A percentile compares a stretch with the other conserved stretches of the same genome.
Conservation (phyloP, 140 eudicot genomes). For the Stevia rebaudiana region DNA sequence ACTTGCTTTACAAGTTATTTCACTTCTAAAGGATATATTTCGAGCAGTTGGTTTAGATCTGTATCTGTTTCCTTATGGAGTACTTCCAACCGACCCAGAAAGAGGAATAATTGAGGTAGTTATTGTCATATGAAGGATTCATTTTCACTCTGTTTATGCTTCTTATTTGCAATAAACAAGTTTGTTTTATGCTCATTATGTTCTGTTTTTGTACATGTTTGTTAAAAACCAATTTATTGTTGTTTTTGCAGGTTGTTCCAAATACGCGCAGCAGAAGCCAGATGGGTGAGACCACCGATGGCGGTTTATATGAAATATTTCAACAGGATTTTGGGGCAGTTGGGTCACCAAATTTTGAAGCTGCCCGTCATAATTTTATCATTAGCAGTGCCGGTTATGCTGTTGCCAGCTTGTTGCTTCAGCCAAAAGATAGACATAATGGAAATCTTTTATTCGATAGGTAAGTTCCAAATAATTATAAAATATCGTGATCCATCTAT, state of each 20-base stretch:
- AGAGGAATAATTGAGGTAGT: conserved; percentile 96
- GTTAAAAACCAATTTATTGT: neutral
- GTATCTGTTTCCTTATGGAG: conserved; percentile 93
- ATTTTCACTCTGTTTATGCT: neutral
- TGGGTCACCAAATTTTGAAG: conserved; percentile 89
- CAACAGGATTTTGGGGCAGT: conserved; percentile 97
- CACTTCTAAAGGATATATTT: conserved; percentile 89
- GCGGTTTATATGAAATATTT: conserved; percentile 96
- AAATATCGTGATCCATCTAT: neutral
- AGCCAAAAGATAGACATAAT: conserved; percentile 97
- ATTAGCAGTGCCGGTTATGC: conserved; percentile 99
- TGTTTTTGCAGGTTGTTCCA: conserved; percentile 77
- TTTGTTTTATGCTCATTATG: neutral
- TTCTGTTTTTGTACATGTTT: conserved; percentile 1
- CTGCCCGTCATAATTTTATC: conserved; percentile 96
- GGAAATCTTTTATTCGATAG: conserved; percentile 95
- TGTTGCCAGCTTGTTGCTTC: conserved; percentile 96
- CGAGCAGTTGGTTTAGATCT: conserved; percentile 84
- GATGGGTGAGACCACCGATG: conserved; percentile 99
- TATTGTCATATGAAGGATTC: neutral
- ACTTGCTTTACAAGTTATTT: conserved; percentile 93
- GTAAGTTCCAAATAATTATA: conserved; percentile 31
- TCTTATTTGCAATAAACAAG: neutral
- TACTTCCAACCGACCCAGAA: conserved; percentile 94
- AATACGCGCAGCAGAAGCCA: conserved; percentile 98